Conservation (phyloP, 495 filamentous ascomycete species). For the Hypoxylon intermedium region DNA sequence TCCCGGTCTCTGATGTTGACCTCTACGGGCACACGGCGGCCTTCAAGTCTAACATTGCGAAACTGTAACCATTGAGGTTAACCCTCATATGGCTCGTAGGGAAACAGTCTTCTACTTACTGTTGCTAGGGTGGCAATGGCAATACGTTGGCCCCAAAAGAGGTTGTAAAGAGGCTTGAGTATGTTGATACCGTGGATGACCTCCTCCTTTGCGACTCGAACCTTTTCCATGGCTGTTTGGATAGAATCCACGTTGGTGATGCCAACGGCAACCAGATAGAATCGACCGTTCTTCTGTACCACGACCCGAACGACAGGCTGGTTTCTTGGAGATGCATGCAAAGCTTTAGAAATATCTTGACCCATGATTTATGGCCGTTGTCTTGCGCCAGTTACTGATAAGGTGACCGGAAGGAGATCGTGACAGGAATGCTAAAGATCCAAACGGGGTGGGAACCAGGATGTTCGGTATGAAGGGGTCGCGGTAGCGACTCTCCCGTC, state of each 20-base stretch:
- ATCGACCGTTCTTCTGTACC: background rate
- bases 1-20: conserved; percentile 1
- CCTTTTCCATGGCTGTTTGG: background rate
- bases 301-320: conserved; percentile 3
- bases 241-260: background rate
- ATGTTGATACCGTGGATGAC: background rate
- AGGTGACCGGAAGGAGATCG: background rate
- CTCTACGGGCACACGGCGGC: background rate
- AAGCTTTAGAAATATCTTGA: background rate
- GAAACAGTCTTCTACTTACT: background rate
- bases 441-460: background rate
- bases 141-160: background rate
- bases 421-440: background rate
- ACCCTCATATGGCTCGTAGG: background rate
- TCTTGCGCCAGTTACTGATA: too few species aligned
- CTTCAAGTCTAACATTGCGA: background rate
- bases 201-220: background rate
- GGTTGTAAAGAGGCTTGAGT: background rate
- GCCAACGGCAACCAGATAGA: background rate
- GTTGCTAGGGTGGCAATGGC: background rate
- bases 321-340: background rate
- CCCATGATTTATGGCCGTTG: background rate
- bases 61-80: background rate
- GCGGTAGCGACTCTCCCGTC: background rate
- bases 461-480: background rate